Evolutionary conservation across 768 basidiomycete genomes (phyloP).

Genomic region (Lactifluus echinatus): DNA sequence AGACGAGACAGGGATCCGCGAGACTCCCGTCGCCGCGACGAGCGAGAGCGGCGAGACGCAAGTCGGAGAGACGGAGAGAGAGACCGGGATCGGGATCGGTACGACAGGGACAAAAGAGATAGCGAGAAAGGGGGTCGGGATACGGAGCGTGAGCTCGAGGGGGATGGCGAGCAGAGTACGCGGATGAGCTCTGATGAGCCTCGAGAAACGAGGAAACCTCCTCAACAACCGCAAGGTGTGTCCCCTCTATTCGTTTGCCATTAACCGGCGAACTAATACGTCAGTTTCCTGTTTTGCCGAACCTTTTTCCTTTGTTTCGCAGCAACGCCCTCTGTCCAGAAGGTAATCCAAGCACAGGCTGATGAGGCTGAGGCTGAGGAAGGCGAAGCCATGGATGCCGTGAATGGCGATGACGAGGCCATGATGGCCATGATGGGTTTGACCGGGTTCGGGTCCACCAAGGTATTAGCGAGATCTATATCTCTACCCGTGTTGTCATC

Average conservation of each 20-base stretch:
- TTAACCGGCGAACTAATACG: not conserved
- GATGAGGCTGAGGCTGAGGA: constrained; percentile 40
- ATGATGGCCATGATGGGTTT: constrained; percentile 93
- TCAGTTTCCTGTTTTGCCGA: not conserved
- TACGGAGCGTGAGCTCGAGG: constrained; percentile 32
- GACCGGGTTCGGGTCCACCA: constrained; percentile 79
- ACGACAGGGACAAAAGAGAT: constrained; percentile 26
- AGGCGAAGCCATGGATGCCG: constrained; percentile 41
- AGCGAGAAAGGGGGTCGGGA: constrained; percentile 36
- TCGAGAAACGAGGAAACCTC: constrained; percentile 14
- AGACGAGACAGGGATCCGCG: constrained; percentile 17
- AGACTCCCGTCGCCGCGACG: constrained; percentile 17
- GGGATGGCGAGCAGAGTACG: constrained; percentile 32
- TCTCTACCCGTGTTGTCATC: not conserved
- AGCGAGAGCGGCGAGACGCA: constrained; percentile 22
- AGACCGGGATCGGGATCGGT: constrained; percentile 20
- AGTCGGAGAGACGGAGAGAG: constrained; percentile 17
- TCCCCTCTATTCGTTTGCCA: not conserved
- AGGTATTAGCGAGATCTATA: constrained; percentile 44
- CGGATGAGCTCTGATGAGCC: constrained; percentile 23
- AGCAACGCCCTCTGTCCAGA: not conserved
- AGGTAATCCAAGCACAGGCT: constrained; percentile 1
- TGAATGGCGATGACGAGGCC: constrained; percentile 61
- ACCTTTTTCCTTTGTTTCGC: no score
- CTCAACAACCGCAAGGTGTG: constrained; percentile 10